phyloP scores from a whole-genome alignment of 169 alveolate species.

The Babesia caballi region DNA sequence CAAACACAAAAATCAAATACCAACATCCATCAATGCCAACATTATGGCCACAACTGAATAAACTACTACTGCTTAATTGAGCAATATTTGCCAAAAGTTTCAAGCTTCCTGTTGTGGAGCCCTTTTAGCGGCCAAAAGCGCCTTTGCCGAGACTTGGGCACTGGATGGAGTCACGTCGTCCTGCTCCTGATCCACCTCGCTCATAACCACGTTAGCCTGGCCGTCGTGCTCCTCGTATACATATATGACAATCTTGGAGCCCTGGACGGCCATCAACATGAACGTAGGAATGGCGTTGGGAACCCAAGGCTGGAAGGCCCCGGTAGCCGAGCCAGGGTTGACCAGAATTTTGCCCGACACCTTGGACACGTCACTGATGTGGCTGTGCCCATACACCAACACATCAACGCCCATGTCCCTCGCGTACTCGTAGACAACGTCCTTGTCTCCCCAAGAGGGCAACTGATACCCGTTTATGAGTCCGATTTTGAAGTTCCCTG shows the following conservation, averaged over 20 bases:
- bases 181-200: slow-evolving; percentile 66
- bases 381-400: slow-evolving; percentile 89
- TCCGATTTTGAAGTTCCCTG: slow-evolving; percentile 90
- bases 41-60: too few species aligned
- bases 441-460: slow-evolving; percentile 91
- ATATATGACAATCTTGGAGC: slow-evolving; percentile 69
- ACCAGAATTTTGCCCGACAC: slow-evolving; percentile 87
- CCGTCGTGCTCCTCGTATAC: slow-evolving; percentile 80
- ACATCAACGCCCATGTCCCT: slow-evolving; percentile 87
- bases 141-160: slow-evolving; percentile 22
- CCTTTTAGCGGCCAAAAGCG: slow-evolving; percentile 11
- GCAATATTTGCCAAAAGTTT: too few species aligned
- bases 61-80: too few species aligned
- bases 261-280: slow-evolving; percentile 77
- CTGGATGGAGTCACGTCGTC: slow-evolving; percentile 32
- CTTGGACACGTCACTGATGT: slow-evolving; percentile 77
- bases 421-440: slow-evolving; percentile 81
- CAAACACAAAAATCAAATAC: too few species aligned
- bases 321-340: slow-evolving; percentile 93
- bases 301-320: slow-evolving; percentile 88
- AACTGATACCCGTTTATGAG: slow-evolving; percentile 91
- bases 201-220: slow-evolving; percentile 77
- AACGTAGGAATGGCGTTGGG: slow-evolving; percentile 75
- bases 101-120: neutral
- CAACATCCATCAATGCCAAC: too few species aligned